Evolutionary conservation across 2,329 filamentous ascomycete genomes (phyloP).

Genomic region (Diplocarpon mali): DNA sequence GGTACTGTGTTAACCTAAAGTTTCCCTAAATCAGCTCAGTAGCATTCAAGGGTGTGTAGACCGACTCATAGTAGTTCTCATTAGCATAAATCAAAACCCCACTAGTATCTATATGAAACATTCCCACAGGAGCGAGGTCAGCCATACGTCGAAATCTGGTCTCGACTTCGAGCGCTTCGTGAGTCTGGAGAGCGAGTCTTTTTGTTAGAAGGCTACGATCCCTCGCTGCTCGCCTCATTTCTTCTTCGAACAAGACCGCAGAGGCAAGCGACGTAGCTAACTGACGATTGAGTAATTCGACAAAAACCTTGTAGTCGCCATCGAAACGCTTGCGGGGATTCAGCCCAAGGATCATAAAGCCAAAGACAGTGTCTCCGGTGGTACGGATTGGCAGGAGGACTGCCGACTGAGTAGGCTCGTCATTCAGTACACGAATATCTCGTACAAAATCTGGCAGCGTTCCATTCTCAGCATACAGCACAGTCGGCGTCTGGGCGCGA

Average conservation of each 20-base stretch:
- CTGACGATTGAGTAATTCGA: conserved; percentile 63
- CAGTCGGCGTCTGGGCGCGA: conserved; percentile 8
- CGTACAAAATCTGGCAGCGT: conserved; percentile 49
- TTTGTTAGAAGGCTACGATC: conserved; percentile 57
- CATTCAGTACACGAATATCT: conserved; percentile 50
- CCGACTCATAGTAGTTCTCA: conserved; percentile 43
- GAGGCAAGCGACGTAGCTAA: conserved; percentile 71
- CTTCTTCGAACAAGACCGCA: conserved; percentile 73
- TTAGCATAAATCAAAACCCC: conserved; percentile 63
- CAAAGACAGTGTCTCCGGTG: conserved; percentile 55
- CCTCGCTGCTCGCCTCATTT: conserved; percentile 60
- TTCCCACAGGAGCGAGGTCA: conserved; percentile 62
- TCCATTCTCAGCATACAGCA: conserved; percentile 28
- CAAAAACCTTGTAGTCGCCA: conserved; percentile 67
- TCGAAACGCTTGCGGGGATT: conserved; percentile 72
- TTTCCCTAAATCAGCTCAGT: background rate
- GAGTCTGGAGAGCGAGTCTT: conserved; percentile 47
- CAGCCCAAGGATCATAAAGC: conserved; percentile 67
- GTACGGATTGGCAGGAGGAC: conserved; percentile 61
- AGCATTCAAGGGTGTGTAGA: background rate
- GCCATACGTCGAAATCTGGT: conserved; percentile 60
- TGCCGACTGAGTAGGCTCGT: conserved; percentile 54
- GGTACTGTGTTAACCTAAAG: conserved; percentile 27
- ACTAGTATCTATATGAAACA: conserved; percentile 56
- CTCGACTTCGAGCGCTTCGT: conserved; percentile 41